Percentiles rank a stretch among this genome's conserved stretches.
Evolutionary conservation across 2,329 filamentous ascomycete species (phyloP).

Genomic region (Pestalotiopsis sp.): DNA sequence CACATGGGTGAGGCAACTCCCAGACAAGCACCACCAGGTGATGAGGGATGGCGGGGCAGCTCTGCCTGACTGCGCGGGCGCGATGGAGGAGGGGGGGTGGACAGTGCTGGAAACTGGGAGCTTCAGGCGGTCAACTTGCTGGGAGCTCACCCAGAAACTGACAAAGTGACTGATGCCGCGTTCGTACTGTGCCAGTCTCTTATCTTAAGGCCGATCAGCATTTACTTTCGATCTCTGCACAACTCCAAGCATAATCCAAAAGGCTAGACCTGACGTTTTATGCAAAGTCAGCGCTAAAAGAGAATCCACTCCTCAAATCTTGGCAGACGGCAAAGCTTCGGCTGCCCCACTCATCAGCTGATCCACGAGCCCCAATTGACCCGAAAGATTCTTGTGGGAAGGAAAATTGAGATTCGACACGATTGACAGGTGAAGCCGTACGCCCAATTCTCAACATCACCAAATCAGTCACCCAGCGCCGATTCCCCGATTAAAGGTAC

Average conservation of each 20-base stretch:
- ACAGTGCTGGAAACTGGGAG: not conserved
- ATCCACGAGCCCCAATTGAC: slow-evolving; percentile 13
- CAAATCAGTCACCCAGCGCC: slow-evolving; percentile 10
- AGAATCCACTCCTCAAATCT: not conserved
- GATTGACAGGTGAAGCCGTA: slow-evolving; percentile 9
- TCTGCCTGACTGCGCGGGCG: not conserved
- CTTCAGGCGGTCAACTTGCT: not conserved
- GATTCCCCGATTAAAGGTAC: slow-evolving; percentile 13
- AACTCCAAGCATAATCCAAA: not conserved
- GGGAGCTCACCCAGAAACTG: not conserved
- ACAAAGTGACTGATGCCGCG: not conserved
- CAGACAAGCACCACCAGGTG: slow-evolving; percentile 6
- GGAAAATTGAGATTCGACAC: slow-evolving; percentile 10
- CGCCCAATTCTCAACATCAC: slow-evolving; percentile 13
- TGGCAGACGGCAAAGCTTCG: slow-evolving; percentile 13
- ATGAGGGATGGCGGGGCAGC: slow-evolving; percentile 10
- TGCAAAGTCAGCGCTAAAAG: not conserved
- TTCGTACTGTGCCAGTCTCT: not conserved
- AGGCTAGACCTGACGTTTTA: not conserved
- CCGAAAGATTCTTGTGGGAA: not conserved
- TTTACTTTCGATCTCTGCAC: not conserved
- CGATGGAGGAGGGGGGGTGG: not conserved
- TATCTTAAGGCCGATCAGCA: slow-evolving; percentile 11
- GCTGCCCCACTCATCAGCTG: slow-evolving; percentile 10
- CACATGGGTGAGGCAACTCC: slow-evolving; percentile 13